Base-by-base conservation (phyloP, 1,139 yeast genomes). In the Candida sojae region DNA sequence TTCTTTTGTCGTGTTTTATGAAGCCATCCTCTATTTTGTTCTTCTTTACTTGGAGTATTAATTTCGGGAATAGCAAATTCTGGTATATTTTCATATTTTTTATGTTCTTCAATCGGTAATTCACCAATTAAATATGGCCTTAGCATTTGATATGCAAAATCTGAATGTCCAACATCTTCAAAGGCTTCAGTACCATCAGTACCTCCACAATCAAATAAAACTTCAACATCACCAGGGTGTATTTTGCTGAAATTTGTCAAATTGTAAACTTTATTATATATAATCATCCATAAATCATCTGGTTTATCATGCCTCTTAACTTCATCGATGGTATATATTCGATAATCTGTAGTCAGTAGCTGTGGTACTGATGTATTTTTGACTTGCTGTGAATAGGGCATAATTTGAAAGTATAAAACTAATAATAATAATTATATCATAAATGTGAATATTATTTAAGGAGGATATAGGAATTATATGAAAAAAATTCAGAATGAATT, bases 151-250 rank as follows among this genome's bases (percentile, higher is more conserved):
- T 68, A 57, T 1, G 81, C 80, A 51, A 67, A 73, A 44, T 71
- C 71, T 2, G 78, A 72, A 58, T 76, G 81, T n/a, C 71, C 78
- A 21, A 76, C 81, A 53, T 76, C 81, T 51, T 73, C 79, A 58
- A 82, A 82, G 6, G 82, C 80, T 50, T 71, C 79, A 0, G 90
- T 83, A 6, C 87, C 89, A 64, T 86, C 91, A n/a, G 77, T 79
- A 0, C 92, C 92, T 6, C 83, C 89, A 61, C 86, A 84, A 52
- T 84, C 88, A 52, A 81, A 66, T 41, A 86, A 64, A 5, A 85
- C 87, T 54, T 83, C 89, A 0, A 80, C 77, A 2, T 91, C 91
- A 5, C 91, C 92, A 1, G 91, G 90, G 58, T 86, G 92, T 1
- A 66, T 65, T 4, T 64, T 67, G 2, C 80, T 61, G 44, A 83